These are phyloP conservation scores for Phellopilus nigrolimitatus DNA, from an alignment of 1,284 basidiomycete species.

Conservation along the genomic window DNA sequence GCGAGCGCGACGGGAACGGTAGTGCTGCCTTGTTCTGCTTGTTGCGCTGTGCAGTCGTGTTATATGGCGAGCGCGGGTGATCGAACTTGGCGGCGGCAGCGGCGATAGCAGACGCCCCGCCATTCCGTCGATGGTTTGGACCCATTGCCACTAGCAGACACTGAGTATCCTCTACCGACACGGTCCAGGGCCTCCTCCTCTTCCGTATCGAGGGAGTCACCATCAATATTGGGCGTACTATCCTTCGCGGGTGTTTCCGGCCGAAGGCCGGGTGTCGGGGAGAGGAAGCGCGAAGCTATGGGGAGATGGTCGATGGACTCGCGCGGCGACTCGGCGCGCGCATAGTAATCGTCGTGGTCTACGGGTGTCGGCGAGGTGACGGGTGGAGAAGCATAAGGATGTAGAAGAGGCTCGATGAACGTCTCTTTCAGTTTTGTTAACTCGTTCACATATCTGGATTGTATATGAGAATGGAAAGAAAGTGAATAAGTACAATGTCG, in stretches of 20 bases:
- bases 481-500: conserved; percentile 9
- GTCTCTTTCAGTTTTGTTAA: conserved; percentile 88
- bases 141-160: conserved; percentile 33
- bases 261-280: conserved; percentile 56
- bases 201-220: conserved; percentile 66
- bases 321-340: conserved; percentile 50
- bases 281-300: conserved; percentile 89
- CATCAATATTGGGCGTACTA: conserved; percentile 57
- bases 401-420: conserved; percentile 87
- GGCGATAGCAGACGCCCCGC: conserved; percentile 15
- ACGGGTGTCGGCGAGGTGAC: conserved; percentile 51
- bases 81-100: conserved; percentile 46
- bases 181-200: conserved; percentile 58
- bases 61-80: conserved; percentile 76
- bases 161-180: conserved; percentile 43
- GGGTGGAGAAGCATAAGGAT: conserved; percentile 65
- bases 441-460: conserved; percentile 84
- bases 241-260: conserved; percentile 42
- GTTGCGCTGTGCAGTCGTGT: conserved; percentile 41
- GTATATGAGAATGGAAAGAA: conserved; percentile 21
- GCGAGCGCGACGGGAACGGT: conserved; percentile 74
- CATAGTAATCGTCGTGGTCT: conserved; percentile 59
- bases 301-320: conserved; percentile 79
- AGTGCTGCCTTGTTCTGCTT: conserved; percentile 43
- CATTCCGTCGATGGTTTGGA: conserved; percentile 2